phyloP scores from a whole-genome alignment of 352 stramenopile species.

The Poterioochromonas sp. region DNA sequence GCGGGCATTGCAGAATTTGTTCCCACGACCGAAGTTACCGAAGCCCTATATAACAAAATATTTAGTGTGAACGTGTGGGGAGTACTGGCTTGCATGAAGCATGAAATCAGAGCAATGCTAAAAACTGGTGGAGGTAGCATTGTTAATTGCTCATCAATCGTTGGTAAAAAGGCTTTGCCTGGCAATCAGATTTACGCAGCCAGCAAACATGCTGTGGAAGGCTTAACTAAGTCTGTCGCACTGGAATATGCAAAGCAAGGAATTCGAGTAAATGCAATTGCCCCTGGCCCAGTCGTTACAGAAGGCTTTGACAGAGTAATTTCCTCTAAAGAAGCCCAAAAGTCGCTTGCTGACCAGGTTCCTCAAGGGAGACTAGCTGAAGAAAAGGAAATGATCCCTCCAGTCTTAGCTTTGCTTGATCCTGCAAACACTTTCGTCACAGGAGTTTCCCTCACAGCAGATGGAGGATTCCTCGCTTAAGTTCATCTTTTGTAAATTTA shows the following conservation, averaged over 20 bases:
- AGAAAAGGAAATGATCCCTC: too few relatives aligned
- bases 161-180: constrained; percentile 46
- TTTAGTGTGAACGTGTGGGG: constrained; percentile 42
- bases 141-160: constrained; percentile 44
- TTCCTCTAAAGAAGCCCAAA: too few relatives aligned
- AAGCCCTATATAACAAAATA: constrained; percentile 42
- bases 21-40: constrained; percentile 39
- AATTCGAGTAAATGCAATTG: constrained; percentile 45
- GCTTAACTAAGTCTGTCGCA: constrained; percentile 43
- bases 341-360: too few relatives aligned
- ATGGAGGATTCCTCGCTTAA: too few relatives aligned
- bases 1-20: constrained; percentile 40
- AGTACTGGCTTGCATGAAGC: constrained; percentile 38
- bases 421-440: too few relatives aligned
- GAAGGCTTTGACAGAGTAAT: too few relatives aligned
- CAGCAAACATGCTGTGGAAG: constrained; percentile 45
- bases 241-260: constrained; percentile 43
- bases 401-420: too few relatives aligned
- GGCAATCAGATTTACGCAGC: too few relatives aligned
- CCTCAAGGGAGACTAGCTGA: too few relatives aligned
- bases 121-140: constrained; percentile 43
- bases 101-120: constrained; percentile 39
- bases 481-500: too few relatives aligned
- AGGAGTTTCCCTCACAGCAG: too few relatives aligned
- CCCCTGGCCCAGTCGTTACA: constrained; percentile 44